Base-by-base conservation (phyloP, 192 early-diverging fungal species). In the Glomus cerebriforme region DNA sequence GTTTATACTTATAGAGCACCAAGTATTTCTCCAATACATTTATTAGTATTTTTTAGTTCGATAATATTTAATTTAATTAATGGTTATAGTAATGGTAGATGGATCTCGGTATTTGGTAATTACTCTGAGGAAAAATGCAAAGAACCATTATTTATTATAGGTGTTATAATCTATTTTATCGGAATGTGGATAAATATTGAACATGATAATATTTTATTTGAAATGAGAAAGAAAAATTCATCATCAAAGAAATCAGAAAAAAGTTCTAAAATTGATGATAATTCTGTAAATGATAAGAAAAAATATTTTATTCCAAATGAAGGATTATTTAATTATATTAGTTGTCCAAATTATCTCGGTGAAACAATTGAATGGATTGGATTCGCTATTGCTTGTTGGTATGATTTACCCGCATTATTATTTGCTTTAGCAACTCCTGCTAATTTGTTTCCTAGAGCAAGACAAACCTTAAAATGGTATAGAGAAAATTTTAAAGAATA, bases 321-420 rank as follows among this genome's bases (percentile, higher is more conserved):
- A 10, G 81, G 77, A 1, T 64, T 84, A 9, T 86, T 49, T 62
- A 29, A 59, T 9, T 84, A 79, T 63, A 58, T 86, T 27, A 76
- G 80, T 35, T 84, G 83, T 69, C 85, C 85, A 31, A 82, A 77
- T 70, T 86, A 86, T 63, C 62, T 84, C 45, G 59, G 81, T 35
- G 85, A 86, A 59, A 29, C 43, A 0, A 17, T 86, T 1, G 85
- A 86, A 59, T 86, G 85, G 85, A 75, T 66, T n/a, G 85, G 85
- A 10, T 86, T 77, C 78, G 69, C 80, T 12, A 64, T 86, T 37
- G 81, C 81, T 22, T 58, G 78, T n/a, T 80, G 75, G 47, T 71
- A 73, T 13, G 79, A 75, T 37, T 8, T 74, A 58, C 82, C 85
- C 2, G 82, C 84, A 6, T 29, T 79, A 35, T 7, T 80, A 13